Evolutionary conservation across 1,284 basidiomycete genomes (phyloP).

Genomic region (Phylloboletellus chloephorus): DNA sequence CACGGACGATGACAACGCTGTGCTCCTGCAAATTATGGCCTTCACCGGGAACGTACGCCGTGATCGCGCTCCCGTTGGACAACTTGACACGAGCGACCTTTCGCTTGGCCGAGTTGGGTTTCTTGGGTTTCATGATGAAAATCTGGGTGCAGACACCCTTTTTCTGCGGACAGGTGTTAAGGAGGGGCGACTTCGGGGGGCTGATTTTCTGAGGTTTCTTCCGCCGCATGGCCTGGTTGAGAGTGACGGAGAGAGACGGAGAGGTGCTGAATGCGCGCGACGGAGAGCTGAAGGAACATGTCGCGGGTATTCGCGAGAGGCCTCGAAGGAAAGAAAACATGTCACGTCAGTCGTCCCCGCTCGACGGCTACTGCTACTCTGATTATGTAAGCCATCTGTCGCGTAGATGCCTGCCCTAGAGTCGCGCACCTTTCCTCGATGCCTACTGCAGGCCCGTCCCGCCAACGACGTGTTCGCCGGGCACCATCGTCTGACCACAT

Average conservation of each 20-base stretch:
- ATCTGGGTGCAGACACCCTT: slow-evolving; percentile 88
- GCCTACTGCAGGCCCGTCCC: slow-evolving; percentile 42
- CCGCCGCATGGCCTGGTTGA: slow-evolving; percentile 78
- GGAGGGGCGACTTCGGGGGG: slow-evolving; percentile 69
- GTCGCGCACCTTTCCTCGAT: slow-evolving; percentile 31
- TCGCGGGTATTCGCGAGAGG: slow-evolving; percentile 10
- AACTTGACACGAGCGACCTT: slow-evolving; percentile 96
- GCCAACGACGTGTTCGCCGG: slow-evolving; percentile 36
- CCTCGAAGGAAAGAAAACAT: slow-evolving; percentile 26
- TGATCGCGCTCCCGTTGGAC: slow-evolving; percentile 82
- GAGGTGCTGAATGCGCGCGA: slow-evolving; percentile 64
- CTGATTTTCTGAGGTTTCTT: slow-evolving; percentile 45
- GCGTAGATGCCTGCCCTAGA: slow-evolving; percentile 38
- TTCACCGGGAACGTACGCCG: slow-evolving; percentile 96
- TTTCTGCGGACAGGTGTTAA: slow-evolving; percentile 74
- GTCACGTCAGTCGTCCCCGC: too few relatives aligned
- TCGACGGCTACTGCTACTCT: not conserved
- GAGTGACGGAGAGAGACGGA: slow-evolving; percentile 54
- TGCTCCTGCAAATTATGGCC: slow-evolving; percentile 99
- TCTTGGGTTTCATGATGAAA: slow-evolving; percentile 88
- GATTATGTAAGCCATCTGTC: slow-evolving; percentile 15
- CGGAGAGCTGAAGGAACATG: slow-evolving; percentile 21
- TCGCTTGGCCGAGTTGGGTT: slow-evolving; percentile 97
- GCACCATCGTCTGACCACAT: slow-evolving; percentile 53
- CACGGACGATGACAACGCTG: slow-evolving; percentile 89